A percentile compares a stretch with the other conserved stretches of the same genome.
Conservation (phyloP, 2,329 filamentous ascomycete species). For the Ceratocystis cubensis region DNA sequence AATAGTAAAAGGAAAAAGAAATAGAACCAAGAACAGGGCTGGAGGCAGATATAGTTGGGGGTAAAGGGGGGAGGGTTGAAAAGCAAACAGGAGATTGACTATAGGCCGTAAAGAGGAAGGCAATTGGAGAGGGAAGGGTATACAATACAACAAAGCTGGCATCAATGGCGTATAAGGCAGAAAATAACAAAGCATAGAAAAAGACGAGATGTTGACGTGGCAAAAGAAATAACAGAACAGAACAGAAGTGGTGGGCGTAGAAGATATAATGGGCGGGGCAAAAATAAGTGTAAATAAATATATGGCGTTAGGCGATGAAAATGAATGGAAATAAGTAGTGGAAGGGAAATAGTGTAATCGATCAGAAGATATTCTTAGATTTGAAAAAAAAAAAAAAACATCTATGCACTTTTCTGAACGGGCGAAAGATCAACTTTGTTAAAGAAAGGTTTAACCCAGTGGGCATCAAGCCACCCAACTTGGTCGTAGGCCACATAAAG, state of each 20-base stretch:
- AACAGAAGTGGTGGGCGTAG: conserved; percentile 8
- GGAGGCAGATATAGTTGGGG: background rate
- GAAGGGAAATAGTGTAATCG: too few relatives aligned
- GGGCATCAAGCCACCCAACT: conserved; percentile 64
- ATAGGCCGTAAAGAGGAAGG: background rate
- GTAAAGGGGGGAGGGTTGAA: too few relatives aligned
- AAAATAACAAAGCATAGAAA: conserved; percentile 11
- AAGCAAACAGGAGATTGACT: background rate
- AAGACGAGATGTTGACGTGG: conserved; percentile 10
- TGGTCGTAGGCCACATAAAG: conserved; percentile 81
- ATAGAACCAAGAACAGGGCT: conserved; percentile 16
- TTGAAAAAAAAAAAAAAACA: background rate
- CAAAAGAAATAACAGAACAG: conserved; percentile 13
- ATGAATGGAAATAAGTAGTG: background rate
- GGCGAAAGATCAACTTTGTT: conserved; percentile 22
- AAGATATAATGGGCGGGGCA: conserved; percentile 16
- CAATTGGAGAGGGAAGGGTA: background rate
- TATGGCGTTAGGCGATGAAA: background rate
- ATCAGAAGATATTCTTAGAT: too few relatives aligned
- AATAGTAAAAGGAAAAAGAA: background rate
- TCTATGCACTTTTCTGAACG: conserved; percentile 16
- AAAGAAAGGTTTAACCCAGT: conserved; percentile 32
- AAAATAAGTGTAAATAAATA: background rate
- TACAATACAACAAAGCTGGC: conserved; percentile 8
- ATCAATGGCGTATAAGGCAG: background rate